Evolutionary conservation across 805 yeast genomes (phyloP).

Genomic region (Jamesozyma gamospora): DNA sequence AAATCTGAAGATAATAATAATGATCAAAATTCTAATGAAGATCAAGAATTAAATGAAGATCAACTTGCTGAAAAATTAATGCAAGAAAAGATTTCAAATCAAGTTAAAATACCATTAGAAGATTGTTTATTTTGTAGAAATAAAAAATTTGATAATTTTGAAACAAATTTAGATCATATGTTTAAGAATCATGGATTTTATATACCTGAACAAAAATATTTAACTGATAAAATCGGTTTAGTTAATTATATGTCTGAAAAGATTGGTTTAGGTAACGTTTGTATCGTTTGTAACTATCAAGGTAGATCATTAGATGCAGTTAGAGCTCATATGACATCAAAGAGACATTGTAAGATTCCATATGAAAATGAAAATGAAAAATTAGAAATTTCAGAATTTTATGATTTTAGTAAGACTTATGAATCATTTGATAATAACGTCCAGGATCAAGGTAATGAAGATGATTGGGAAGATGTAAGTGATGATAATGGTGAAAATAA

Average conservation of each 20-base stretch:
- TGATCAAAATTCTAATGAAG: slow-evolving; percentile 9
- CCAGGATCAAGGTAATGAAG: slow-evolving; percentile 21
- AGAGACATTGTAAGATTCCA: slow-evolving; percentile 83
- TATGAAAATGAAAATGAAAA: slow-evolving; percentile 78
- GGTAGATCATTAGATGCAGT: slow-evolving; percentile 79
- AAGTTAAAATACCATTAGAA: slow-evolving; percentile 39
- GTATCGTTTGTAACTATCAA: slow-evolving; percentile 76
- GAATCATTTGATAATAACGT: slow-evolving; percentile 19
- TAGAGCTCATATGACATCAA: slow-evolving; percentile 81
- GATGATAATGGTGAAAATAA: slow-evolving; percentile 20
- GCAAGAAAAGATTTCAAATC: slow-evolving; percentile 32
- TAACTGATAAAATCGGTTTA: slow-evolving; percentile 64
- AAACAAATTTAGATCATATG: slow-evolving; percentile 59
- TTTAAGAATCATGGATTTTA: slow-evolving; percentile 69
- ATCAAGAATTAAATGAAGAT: slow-evolving; percentile 30
- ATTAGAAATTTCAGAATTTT: slow-evolving; percentile 81
- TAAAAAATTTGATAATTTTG: slow-evolving; percentile 35
- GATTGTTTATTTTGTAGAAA: slow-evolving; percentile 49
- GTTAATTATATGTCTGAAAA: slow-evolving; percentile 77
- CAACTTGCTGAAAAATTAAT: slow-evolving; percentile 31
- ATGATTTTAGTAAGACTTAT: slow-evolving; percentile 78
- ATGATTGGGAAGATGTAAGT: slow-evolving; percentile 19
- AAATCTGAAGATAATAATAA: not conserved
- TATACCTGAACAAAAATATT: slow-evolving; percentile 72
- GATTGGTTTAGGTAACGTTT: slow-evolving; percentile 83